Conservation (phyloP, 305 asterid species). For the Nicotiana rustica region DNA sequence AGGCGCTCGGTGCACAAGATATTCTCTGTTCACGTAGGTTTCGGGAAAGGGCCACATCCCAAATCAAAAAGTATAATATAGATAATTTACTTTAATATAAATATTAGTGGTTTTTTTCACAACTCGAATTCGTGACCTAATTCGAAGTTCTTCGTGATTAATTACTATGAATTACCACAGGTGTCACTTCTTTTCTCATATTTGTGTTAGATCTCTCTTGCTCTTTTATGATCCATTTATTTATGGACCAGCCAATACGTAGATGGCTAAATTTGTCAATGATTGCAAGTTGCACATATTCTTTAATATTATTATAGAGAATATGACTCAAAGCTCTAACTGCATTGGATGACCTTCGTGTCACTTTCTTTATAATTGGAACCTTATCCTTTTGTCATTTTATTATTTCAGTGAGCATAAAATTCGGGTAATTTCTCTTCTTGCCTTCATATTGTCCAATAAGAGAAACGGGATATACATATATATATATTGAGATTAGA, state of each 20-base stretch:
- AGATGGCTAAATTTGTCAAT: not conserved
- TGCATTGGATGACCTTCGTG: not conserved
- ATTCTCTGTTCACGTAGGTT: too few species aligned
- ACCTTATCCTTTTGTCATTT: not conserved
- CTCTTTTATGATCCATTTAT: not conserved
- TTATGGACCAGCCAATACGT: slow-evolving; percentile 24
- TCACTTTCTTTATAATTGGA: not conserved
- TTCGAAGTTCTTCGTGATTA: not conserved
- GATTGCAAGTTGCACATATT: not conserved
- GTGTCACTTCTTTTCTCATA: not conserved
- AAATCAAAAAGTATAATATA: too few species aligned
- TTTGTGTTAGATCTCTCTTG: not conserved
- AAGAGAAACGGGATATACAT: not conserved
- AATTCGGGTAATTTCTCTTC: not conserved
- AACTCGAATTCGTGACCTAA: too few species aligned
- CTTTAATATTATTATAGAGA: too few species aligned
- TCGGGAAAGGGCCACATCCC: too few species aligned
- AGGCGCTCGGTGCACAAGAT: too few species aligned
- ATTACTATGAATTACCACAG: not conserved
- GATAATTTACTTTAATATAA: too few species aligned
- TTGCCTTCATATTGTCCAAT: not conserved
- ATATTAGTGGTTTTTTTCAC: too few species aligned
- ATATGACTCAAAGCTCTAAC: too few species aligned
- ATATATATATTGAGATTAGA: too few species aligned
- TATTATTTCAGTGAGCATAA: not conserved